Conservation (phyloP, 75 land plant genomes). For the Chamaecyparis obtusa region DNA sequence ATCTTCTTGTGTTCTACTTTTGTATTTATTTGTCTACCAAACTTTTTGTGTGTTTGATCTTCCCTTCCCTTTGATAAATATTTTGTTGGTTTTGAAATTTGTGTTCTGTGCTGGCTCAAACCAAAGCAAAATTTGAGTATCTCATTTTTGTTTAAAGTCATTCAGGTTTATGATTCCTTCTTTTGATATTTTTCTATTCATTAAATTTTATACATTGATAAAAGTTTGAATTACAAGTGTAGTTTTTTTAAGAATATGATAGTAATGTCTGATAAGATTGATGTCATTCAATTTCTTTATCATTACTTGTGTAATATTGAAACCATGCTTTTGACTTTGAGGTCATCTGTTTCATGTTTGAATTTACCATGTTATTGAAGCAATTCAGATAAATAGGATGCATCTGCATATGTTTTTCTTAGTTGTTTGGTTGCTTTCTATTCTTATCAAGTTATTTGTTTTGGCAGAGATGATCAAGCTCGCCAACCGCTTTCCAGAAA, state of each 20-base stretch:
- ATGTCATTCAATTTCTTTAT: neutral
- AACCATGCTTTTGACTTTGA: neutral
- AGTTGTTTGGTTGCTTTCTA: neutral
- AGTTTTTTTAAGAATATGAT: neutral
- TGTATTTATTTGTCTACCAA: neutral
- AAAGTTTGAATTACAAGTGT: neutral
- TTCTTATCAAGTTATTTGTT: constrained; percentile 6
- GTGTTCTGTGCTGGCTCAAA: neutral
- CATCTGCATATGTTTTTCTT: neutral
- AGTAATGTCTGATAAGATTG: neutral
- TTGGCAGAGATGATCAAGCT: constrained; percentile 78
- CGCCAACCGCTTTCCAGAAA: constrained; percentile 85
- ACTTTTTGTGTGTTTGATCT: neutral
- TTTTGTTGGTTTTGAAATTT: neutral
- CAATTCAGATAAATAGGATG: neutral
- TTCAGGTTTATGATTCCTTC: neutral
- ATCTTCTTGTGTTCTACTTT: neutral
- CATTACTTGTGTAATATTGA: neutral
- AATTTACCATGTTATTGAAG: neutral
- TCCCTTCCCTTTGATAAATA: neutral
- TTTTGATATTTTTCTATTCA: neutral
- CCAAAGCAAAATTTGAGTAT: neutral
- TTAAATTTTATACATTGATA: neutral
- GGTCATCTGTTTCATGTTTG: neutral
- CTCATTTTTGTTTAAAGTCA: neutral